These are phyloP conservation scores for Metschnikowia similis DNA, from an alignment of 805 yeast genomes.

Conservation along the genomic window DNA sequence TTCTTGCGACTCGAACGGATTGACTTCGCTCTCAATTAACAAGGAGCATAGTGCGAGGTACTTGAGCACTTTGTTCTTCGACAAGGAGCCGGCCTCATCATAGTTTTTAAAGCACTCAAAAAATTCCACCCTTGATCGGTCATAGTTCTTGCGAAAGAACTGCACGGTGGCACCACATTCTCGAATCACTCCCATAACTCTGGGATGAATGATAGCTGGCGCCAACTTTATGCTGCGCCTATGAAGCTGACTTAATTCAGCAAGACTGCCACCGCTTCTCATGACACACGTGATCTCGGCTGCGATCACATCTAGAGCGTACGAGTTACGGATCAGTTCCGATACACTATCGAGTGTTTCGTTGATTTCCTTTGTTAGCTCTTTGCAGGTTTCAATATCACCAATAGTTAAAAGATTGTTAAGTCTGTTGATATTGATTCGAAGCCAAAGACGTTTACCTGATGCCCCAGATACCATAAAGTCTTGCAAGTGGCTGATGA, in stretches of 20 bases:
- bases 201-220: constrained; percentile 71
- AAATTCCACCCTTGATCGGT: constrained; percentile 60
- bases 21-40: constrained; percentile 59
- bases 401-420: constrained; percentile 31
- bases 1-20: constrained; percentile 72
- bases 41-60: constrained; percentile 60
- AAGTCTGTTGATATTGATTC: constrained; percentile 44
- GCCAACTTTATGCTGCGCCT: constrained; percentile 40
- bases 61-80: constrained; percentile 54
- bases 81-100: constrained; percentile 42
- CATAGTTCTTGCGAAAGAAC: constrained; percentile 57
- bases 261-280: constrained; percentile 26
- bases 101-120: constrained; percentile 42
- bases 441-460: constrained; percentile 40
- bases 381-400: constrained; percentile 29
- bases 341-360: constrained; percentile 31
- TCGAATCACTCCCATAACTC: constrained; percentile 65
- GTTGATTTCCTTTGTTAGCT: constrained; percentile 35
- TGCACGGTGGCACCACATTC: constrained; percentile 73
- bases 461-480: constrained; percentile 16
- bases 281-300: constrained; percentile 54
- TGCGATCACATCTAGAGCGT: constrained; percentile 61
- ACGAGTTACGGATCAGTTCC: constrained; percentile 45
- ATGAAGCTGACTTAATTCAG: constrained; percentile 46
- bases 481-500: constrained; percentile 23